A percentile compares a stretch with the other conserved stretches of the same genome.
Evolutionary conservation across 768 basidiomycete genomes (phyloP).

Genomic region (Hygrocybe coccinea): DNA sequence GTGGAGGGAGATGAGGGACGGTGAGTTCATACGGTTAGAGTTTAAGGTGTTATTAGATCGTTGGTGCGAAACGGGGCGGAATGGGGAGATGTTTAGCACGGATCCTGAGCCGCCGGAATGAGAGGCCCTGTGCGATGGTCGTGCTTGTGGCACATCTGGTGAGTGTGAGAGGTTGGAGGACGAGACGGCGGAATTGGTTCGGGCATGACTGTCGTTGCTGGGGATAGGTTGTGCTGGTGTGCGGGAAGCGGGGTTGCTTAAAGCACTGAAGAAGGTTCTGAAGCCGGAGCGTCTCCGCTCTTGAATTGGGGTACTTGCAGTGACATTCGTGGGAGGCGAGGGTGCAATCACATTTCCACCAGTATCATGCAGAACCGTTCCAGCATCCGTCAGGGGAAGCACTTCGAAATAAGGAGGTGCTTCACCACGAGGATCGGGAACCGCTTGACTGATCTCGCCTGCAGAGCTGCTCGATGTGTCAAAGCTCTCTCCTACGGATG

Average conservation of each 20-base stretch:
- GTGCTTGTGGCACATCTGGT: slow-evolving; percentile 13
- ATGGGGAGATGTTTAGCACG: slow-evolving; percentile 39
- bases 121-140: slow-evolving; percentile 20
- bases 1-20: slow-evolving; percentile 65
- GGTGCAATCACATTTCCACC: slow-evolving; percentile 6
- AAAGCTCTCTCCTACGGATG: slow-evolving; percentile 21
- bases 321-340: slow-evolving; percentile 3
- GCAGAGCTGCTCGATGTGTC: slow-evolving; percentile 30
- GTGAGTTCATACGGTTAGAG: slow-evolving; percentile 48
- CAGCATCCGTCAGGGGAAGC: slow-evolving; percentile 22
- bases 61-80: slow-evolving; percentile 49
- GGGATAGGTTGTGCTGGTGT: background rate
- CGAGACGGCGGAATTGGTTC: slow-evolving; percentile 30
- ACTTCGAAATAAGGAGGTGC: slow-evolving; percentile 68
- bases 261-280: slow-evolving; percentile 41
- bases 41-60: slow-evolving; percentile 40
- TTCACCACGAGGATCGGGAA: slow-evolving; percentile 49
- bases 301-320: background rate
- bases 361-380: background rate
- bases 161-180: slow-evolving; percentile 24
- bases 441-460: slow-evolving; percentile 27
- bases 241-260: slow-evolving; percentile 25
- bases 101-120: slow-evolving; percentile 30
- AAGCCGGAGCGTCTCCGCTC: slow-evolving; percentile 42
- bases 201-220: slow-evolving; percentile 19